Percentiles rank a stretch among this genome's conserved stretches.
These are phyloP conservation scores for Exserohilum turcica DNA, from an alignment of 2,329 filamentous ascomycete species.

Conservation along the genomic window DNA sequence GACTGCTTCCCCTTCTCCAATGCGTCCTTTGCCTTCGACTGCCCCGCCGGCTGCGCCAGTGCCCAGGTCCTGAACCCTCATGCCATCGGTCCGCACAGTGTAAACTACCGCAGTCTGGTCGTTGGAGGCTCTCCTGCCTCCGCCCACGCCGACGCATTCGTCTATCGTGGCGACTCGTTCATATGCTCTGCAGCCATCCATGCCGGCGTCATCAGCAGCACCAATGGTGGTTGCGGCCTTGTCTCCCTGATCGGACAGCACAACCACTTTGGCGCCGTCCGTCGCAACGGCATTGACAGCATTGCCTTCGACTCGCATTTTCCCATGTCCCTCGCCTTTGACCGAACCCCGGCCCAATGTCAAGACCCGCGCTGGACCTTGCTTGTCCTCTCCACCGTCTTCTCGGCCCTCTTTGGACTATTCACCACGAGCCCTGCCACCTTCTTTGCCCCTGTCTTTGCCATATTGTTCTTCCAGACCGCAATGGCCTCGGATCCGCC, in stretches of 20 bases:
- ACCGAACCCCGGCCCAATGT: constrained; percentile 28
- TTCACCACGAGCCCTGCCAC: constrained; percentile 37
- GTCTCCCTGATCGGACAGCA: constrained; percentile 35
- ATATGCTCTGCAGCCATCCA: constrained; percentile 47
- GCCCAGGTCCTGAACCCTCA: constrained; percentile 56
- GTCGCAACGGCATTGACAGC: constrained; percentile 41
- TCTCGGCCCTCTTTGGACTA: constrained; percentile 38
- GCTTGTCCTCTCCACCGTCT: constrained; percentile 40
- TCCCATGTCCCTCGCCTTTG: constrained; percentile 42
- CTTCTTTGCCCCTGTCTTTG: constrained; percentile 40
- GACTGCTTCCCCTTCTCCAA: constrained; percentile 61
- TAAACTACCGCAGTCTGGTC: constrained; percentile 68
- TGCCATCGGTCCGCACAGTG: constrained; percentile 62
- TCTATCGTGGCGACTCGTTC: constrained; percentile 48
- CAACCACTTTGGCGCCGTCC: constrained; percentile 24
- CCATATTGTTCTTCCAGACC: constrained; percentile 43
- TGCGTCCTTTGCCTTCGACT: constrained; percentile 59
- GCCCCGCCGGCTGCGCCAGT: constrained; percentile 59
- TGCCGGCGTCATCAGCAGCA: constrained; percentile 37
- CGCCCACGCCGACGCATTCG: constrained; percentile 9
- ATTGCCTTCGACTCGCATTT: constrained; percentile 43
- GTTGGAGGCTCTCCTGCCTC: constrained; percentile 61
- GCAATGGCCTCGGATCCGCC: constrained; percentile 46
- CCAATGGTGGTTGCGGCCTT: constrained; percentile 42
- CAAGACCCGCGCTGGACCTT: constrained; percentile 43